A percentile compares a stretch with the other conserved stretches of the same genome.
Conservation (phyloP, 1,284 basidiomycete genomes). For the Fomitopsis schrenkii region DNA sequence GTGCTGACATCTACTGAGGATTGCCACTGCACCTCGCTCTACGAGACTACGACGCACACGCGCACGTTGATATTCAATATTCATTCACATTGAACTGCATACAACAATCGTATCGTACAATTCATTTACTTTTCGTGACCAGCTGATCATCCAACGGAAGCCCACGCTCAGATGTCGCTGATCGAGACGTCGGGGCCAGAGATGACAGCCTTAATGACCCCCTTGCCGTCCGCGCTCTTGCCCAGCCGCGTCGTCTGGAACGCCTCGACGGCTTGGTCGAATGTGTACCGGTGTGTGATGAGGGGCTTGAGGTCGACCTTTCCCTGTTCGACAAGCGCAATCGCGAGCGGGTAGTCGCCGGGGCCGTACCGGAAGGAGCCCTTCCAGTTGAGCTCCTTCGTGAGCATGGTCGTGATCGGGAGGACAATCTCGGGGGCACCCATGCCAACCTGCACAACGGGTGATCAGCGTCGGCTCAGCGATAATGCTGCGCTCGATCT, state of each 20-base stretch:
- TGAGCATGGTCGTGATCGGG: constrained; percentile 56
- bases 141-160: too few relatives aligned
- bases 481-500: constrained; percentile 1
- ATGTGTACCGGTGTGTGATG: constrained; percentile 80
- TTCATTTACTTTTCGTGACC: neutral
- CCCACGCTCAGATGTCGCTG: constrained; percentile 15
- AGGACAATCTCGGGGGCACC: constrained; percentile 60
- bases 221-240: constrained; percentile 73
- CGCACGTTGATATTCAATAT: neutral
- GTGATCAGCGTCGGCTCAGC: neutral
- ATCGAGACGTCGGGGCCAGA: constrained; percentile 61
- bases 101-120: constrained; percentile 7
- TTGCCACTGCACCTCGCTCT: too few relatives aligned
- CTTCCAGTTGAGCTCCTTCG: constrained; percentile 79
- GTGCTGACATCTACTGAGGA: neutral
- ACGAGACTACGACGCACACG: neutral
- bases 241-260: constrained; percentile 80
- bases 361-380: constrained; percentile 89
- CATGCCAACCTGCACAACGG: constrained; percentile 57
- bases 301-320: constrained; percentile 86
- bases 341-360: constrained; percentile 83
- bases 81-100: neutral
- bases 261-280: constrained; percentile 73
- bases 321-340: constrained; percentile 75
- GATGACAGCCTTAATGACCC: constrained; percentile 74